Conservation (phyloP, 192 early-diverging fungal genomes). For the Podila epigama region DNA sequence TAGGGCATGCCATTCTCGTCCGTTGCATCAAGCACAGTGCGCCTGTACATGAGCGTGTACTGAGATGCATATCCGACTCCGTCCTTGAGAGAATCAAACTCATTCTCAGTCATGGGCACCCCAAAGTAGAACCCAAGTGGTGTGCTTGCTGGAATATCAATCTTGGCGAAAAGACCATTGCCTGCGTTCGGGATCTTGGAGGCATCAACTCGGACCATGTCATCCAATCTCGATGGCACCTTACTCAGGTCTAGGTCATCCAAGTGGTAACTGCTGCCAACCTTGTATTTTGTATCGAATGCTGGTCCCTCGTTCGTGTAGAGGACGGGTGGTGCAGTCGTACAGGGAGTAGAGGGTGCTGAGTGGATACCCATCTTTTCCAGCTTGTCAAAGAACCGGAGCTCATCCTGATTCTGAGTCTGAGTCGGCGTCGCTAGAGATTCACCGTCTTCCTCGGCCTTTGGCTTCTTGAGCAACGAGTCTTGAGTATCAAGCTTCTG, state of each 20-base stretch:
- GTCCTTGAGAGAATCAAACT: conserved; percentile 91
- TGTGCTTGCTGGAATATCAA: conserved; percentile 73
- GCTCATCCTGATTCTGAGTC: conserved; percentile 7
- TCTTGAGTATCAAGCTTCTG: conserved; percentile 3
- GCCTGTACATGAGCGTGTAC: conserved; percentile 90
- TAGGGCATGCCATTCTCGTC: conserved; percentile 81
- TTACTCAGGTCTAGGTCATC: conserved; percentile 54
- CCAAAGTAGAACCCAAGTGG: conserved; percentile 95
- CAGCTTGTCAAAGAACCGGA: background rate
- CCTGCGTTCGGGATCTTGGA: conserved; percentile 76
- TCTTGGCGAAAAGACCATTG: conserved; percentile 77
- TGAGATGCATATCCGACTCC: conserved; percentile 77
- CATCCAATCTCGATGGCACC: conserved; percentile 63
- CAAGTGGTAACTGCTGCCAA: conserved; percentile 13
- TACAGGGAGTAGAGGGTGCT: background rate
- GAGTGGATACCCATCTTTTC: conserved; percentile 2
- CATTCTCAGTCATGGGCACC: conserved; percentile 95
- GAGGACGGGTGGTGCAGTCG: background rate
- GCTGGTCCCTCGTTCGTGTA: background rate
- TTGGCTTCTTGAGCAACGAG: conserved; percentile 17
- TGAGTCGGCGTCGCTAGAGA: background rate
- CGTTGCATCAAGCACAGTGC: conserved; percentile 92
- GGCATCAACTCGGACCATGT: conserved; percentile 68
- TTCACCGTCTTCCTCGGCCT: conserved; percentile 11
- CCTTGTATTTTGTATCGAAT: background rate